A percentile compares a stretch with the other conserved stretches of the same genome.
Conservation (phyloP, 2,329 filamentous ascomycete species). For the Trichoderma hamatum region DNA sequence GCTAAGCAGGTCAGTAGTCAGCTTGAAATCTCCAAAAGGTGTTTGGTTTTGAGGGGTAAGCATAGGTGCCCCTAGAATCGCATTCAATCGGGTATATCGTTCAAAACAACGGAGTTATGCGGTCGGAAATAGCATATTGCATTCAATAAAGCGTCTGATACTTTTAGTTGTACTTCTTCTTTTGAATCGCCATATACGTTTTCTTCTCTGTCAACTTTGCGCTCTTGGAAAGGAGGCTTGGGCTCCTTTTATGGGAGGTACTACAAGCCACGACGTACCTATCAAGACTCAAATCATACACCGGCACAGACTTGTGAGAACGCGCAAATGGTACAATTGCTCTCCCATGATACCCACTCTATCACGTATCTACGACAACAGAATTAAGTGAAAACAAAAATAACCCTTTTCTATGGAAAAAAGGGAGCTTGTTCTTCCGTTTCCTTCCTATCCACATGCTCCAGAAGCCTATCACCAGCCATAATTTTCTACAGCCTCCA, state of each 20-base stretch:
- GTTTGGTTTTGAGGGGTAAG: background rate
- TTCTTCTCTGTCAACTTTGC: background rate
- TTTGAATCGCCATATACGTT: background rate
- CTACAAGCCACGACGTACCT: background rate
- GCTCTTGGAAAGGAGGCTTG: background rate
- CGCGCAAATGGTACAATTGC: background rate
- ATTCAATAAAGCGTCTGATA: conserved; percentile 15
- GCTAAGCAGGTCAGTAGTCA: background rate
- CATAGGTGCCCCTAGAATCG: background rate
- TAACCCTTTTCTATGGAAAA: conserved; percentile 31
- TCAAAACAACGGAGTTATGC: conserved; percentile 4
- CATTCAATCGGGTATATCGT: background rate
- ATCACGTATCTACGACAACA: conserved; percentile 41
- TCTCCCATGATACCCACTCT: conserved; percentile 33
- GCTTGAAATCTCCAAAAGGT: background rate
- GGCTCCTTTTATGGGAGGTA: background rate
- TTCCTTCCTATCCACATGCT: conserved; percentile 20
- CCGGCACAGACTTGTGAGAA: background rate
- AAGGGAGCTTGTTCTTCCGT: conserved; percentile 14
- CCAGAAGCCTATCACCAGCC: conserved; percentile 21
- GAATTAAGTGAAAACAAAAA: conserved; percentile 34
- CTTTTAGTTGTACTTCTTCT: background rate
- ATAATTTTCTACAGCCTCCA: conserved; percentile 4
- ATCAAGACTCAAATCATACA: background rate
- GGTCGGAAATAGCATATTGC: conserved; percentile 15